Base-by-base conservation (phyloP, 805 yeast species). In the Candida nitratophila region DNA sequence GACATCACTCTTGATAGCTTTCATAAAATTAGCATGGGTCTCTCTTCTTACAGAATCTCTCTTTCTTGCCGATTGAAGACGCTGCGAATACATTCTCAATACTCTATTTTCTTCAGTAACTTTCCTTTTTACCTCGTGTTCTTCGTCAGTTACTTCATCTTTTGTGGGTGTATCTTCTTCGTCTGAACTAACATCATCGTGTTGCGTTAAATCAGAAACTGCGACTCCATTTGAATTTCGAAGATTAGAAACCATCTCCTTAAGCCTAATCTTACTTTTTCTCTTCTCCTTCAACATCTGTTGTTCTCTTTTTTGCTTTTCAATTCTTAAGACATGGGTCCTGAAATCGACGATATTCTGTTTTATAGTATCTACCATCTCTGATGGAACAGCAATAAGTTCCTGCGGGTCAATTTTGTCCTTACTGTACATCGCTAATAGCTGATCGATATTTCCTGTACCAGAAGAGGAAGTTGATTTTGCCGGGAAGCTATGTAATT, bases 361-460 rank as follows among this genome's bases (percentile, higher is more conserved):
- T 17, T 68, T 71, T 32, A 80, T 74, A n/a, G 63, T 64, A 19
- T 77, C 81, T 38, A 73, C 58, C 66, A 76, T 64, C 22, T 74
- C 73, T 21, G 62, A 59, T 2, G 86, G 85, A 4, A 81, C 73
- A 49, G 77, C 86, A 14, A 69, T 62, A 43, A 81, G 56, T 51
- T 80, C 86, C 39, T 65, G 62, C n/a, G 70, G 67, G 54, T 81
- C 83, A 29, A 81, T 74, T 43, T 71, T 68, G 54, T 81, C 81
- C 3, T 49, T 50, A 12, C 48, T 47, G 24, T 55, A 47, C 31
- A 50, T 35, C 17, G 33, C 36, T 3, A 42, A 34, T 17, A 50
- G 15, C 55, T 55, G 39, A 20, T 47, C 47, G 24, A 47, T 24
- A 27, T 44, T 45, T 16, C 41, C 44, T 12, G 16, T 24, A 4